phyloP scores from a whole-genome alignment of 176 grass and related monocot genomes.

The Secale cereale region DNA sequence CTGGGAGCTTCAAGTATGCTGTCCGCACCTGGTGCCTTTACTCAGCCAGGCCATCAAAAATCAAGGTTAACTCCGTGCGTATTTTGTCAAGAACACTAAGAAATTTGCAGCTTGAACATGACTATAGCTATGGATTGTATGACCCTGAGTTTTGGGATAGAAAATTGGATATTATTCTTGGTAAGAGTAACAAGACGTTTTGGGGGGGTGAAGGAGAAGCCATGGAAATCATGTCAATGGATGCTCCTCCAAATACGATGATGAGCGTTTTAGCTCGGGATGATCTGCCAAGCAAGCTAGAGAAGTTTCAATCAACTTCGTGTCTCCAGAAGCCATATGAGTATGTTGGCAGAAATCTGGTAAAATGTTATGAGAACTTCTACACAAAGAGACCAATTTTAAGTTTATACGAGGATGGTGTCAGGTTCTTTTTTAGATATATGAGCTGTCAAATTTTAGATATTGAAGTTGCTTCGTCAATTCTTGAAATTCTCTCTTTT shows the following conservation, averaged over 20 bases:
- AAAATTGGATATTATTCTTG: background rate
- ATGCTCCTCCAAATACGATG: background rate
- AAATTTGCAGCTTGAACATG: too few species aligned
- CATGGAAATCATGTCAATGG: background rate
- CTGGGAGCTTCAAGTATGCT: background rate
- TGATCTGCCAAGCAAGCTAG: background rate
- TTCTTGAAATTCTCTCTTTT: too few species aligned
- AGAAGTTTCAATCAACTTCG: rapidly evolving
- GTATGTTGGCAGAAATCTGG: background rate
- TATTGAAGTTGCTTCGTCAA: too few species aligned
- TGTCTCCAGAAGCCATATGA: rapidly evolving
- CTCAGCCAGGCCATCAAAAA: background rate
- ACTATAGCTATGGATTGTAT: too few species aligned
- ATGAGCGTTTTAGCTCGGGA: rapidly evolving
- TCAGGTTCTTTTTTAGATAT: too few species aligned
- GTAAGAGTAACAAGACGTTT: too few species aligned
- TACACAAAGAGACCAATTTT: background rate
- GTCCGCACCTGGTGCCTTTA: background rate
- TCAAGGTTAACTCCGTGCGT: background rate
- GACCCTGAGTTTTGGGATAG: rapidly evolving
- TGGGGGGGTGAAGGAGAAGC: too few species aligned
- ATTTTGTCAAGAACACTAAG: background rate
- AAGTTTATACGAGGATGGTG: rapidly evolving
- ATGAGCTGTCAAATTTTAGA: too few species aligned
- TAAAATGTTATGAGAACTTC: background rate